A percentile compares a stretch with the other conserved stretches of the same genome.
These are phyloP conservation scores for Pleomassaria siparia DNA, from an alignment of 2,329 filamentous ascomycete genomes.

Conservation along the genomic window DNA sequence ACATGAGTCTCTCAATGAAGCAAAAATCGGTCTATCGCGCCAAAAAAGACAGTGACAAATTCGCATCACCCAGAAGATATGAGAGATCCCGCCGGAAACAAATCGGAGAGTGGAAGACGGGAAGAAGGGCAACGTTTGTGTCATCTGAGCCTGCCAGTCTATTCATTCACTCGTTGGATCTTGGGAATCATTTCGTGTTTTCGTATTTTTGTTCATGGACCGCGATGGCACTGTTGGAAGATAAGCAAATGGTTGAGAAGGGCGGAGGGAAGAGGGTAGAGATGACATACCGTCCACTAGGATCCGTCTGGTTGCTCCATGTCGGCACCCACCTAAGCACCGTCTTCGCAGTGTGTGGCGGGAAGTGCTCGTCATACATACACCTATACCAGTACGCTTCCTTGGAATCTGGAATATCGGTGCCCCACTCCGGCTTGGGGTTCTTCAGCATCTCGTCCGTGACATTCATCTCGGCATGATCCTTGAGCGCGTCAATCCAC, in stretches of 20 bases:
- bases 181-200: constrained; percentile 3
- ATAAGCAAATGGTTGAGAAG: constrained; percentile 11
- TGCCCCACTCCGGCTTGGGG: constrained; percentile 94
- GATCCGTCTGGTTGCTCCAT: constrained; percentile 95
- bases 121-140: not conserved
- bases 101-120: too few relatives aligned
- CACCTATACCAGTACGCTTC: constrained; percentile 97
- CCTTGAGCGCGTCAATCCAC: constrained; percentile 97
- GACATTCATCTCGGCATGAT: constrained; percentile 84
- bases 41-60: not conserved
- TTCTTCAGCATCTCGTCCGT: constrained; percentile 99
- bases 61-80: not conserved
- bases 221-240: constrained; percentile 29
- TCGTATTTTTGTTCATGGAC: constrained; percentile 41
- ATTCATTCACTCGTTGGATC: too few relatives aligned
- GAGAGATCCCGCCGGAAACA: too few relatives aligned
- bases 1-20: not conserved
- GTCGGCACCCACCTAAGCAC: constrained; percentile 97
- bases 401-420: constrained; percentile 92
- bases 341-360: constrained; percentile 83
- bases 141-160: not conserved
- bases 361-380: constrained; percentile 99
- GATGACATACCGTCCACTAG: constrained; percentile 74
- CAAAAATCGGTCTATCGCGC: not conserved
- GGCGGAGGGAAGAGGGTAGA: not conserved